These are phyloP conservation scores for Mortierella sp. DNA, from an alignment of 371 early-diverging fungal genomes.

Conservation along the genomic window DNA sequence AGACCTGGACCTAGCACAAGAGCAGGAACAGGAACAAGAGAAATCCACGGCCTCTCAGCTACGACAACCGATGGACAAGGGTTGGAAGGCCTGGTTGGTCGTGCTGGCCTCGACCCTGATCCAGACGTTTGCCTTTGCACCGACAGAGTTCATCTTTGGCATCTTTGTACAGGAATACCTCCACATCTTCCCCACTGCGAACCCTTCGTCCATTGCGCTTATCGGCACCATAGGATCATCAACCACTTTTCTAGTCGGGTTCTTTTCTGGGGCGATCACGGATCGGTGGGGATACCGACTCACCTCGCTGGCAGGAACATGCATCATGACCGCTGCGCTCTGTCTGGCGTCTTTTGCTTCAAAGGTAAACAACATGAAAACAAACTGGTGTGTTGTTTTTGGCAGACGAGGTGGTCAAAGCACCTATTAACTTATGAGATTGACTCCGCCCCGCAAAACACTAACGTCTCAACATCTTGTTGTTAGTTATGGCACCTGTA, in stretches of 20 bases:
- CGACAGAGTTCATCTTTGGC: conserved; percentile 42
- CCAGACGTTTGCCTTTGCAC: conserved; percentile 45
- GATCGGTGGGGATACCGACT: conserved; percentile 31
- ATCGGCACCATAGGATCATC: conserved; percentile 34
- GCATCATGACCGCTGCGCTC: conserved; percentile 21
- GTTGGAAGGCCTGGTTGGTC: conserved; percentile 29
- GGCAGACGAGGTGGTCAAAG: not conserved
- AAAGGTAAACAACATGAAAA: conserved; percentile 15
- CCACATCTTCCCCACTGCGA: conserved; percentile 10
- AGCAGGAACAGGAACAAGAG: not conserved
- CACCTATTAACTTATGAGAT: not conserved
- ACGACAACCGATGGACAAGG: conserved; percentile 16
- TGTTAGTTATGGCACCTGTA: conserved; percentile 71
- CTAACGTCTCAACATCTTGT: not conserved
- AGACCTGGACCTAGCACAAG: not conserved
- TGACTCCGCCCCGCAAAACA: not conserved
- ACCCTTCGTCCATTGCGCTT: conserved; percentile 23
- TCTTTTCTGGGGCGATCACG: conserved; percentile 18
- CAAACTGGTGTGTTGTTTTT: not conserved
- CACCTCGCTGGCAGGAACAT: conserved; percentile 5
- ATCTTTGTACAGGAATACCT: conserved; percentile 35
- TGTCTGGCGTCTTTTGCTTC: conserved; percentile 29
- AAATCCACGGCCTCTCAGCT: not conserved
- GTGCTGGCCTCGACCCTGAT: conserved; percentile 31
- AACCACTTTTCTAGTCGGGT: conserved; percentile 24